Conservation (phyloP, 768 basidiomycete genomes). For the Xerocomus brunneocitrinus region DNA sequence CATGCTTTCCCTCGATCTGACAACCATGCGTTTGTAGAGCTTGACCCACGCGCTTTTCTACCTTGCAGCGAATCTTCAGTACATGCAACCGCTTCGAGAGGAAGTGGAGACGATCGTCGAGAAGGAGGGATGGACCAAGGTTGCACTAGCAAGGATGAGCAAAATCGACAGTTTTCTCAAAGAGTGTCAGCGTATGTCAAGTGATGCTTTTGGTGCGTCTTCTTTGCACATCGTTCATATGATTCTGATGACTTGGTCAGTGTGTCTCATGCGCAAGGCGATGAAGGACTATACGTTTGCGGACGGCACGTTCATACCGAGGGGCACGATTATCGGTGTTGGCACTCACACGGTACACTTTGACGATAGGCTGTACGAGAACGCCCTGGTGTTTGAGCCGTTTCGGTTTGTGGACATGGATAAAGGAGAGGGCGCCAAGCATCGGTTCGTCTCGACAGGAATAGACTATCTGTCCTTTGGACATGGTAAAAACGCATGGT, state of each 20-base stretch:
- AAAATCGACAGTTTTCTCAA: not conserved
- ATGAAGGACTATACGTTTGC: not conserved
- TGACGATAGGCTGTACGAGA: constrained; percentile 24
- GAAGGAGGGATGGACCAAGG: not conserved
- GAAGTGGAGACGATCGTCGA: not conserved
- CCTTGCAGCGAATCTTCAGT: not conserved
- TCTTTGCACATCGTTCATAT: not conserved
- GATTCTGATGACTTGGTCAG: not conserved
- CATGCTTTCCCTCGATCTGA: constrained; percentile 11
- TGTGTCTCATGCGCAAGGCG: not conserved
- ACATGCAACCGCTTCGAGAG: not conserved
- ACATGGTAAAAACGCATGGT: not conserved
- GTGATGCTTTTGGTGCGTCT: not conserved
- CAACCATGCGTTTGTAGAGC: constrained; percentile 6
- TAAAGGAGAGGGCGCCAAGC: not conserved
- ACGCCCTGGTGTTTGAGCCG: constrained; percentile 22
- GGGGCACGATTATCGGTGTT: constrained; percentile 23
- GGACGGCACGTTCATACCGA: constrained; percentile 23
- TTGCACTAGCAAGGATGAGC: not conserved
- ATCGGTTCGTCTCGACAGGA: not conserved
- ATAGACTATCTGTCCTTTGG: not conserved
- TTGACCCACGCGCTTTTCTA: not conserved
- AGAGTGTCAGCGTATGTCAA: not conserved
- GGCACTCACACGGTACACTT: not conserved
- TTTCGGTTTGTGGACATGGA: constrained; percentile 38